phyloP scores from a whole-genome alignment of 306 rosid genomes.

The Dalbergia oliveri region DNA sequence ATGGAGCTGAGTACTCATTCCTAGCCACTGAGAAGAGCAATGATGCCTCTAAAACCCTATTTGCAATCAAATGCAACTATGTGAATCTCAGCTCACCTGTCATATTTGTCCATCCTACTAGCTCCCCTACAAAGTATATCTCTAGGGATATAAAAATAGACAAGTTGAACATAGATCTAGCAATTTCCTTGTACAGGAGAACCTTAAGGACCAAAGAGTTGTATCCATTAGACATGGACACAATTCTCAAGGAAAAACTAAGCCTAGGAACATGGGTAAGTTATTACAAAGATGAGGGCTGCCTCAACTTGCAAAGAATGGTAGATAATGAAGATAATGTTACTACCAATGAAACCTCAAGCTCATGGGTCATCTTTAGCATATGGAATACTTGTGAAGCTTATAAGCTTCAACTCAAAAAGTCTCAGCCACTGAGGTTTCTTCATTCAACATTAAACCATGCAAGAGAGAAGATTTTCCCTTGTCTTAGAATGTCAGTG shows the following conservation, averaged over 20 bases:
- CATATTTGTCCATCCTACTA: constrained; percentile 64
- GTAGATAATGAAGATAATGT: constrained; percentile 30
- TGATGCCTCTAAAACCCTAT: constrained; percentile 66
- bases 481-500: constrained; percentile 58
- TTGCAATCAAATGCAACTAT: constrained; percentile 71
- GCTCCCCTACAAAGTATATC: constrained; percentile 49
- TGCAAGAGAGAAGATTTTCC: constrained; percentile 61
- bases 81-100: constrained; percentile 62
- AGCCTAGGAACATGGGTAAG: constrained; percentile 74
- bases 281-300: constrained; percentile 56
- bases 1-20: constrained; percentile 70
- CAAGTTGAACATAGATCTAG: constrained; percentile 60
- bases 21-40: constrained; percentile 72
- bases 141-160: constrained; percentile 61
- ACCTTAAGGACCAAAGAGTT: constrained; percentile 60
- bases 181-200: constrained; percentile 63
- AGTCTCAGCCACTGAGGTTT: constrained; percentile 57
- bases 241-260: constrained; percentile 66
- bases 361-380: constrained; percentile 70
- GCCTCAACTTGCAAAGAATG: constrained; percentile 42
- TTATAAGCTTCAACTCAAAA: constrained; percentile 58
- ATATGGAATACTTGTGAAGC: constrained; percentile 68
- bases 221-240: constrained; percentile 64
- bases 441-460: constrained; percentile 53
- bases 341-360: constrained; percentile 40